Conservation (phyloP, 208 protist species). For the Leishmania tarentolae region DNA sequence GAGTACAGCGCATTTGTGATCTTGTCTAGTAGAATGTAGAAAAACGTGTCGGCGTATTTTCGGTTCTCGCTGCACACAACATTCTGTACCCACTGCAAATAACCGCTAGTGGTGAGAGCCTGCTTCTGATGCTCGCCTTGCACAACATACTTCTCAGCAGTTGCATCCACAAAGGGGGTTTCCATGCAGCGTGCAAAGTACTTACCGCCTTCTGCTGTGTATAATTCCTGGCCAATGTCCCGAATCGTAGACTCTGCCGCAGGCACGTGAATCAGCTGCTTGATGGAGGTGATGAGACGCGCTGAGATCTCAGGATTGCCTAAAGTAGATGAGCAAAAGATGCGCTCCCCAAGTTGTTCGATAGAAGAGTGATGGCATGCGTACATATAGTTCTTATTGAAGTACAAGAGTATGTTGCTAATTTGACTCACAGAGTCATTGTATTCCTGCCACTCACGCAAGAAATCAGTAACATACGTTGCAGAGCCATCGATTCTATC, state of each 20-base stretch:
- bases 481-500: constrained; percentile 27
- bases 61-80: constrained; percentile 18
- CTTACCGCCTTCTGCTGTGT: constrained; percentile 27
- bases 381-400: constrained; percentile 62
- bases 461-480: constrained; percentile 45
- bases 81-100: constrained; percentile 32
- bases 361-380: constrained; percentile 41
- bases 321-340: constrained; percentile 47
- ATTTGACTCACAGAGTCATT: constrained; percentile 47
- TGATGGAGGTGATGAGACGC: constrained; percentile 20
- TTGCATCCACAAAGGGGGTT: constrained; percentile 35
- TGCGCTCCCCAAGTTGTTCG: constrained; percentile 44
- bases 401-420: constrained; percentile 60
- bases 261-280: constrained; percentile 17
- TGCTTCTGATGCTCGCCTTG: constrained; percentile 20
- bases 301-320: constrained; percentile 23
- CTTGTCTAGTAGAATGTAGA: constrained; percentile 31
- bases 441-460: constrained; percentile 56
- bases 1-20: constrained; percentile 31
- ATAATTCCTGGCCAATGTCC: constrained; percentile 31
- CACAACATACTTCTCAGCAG: constrained; percentile 20
- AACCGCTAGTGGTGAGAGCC: constrained; percentile 9
- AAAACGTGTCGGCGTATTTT: constrained; percentile 26
- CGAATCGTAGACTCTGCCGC: constrained; percentile 16
- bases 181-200: constrained; percentile 36